phyloP scores from a whole-genome alignment of 2,329 filamentous ascomycete genomes.

The Fusarium austroafricanum region DNA sequence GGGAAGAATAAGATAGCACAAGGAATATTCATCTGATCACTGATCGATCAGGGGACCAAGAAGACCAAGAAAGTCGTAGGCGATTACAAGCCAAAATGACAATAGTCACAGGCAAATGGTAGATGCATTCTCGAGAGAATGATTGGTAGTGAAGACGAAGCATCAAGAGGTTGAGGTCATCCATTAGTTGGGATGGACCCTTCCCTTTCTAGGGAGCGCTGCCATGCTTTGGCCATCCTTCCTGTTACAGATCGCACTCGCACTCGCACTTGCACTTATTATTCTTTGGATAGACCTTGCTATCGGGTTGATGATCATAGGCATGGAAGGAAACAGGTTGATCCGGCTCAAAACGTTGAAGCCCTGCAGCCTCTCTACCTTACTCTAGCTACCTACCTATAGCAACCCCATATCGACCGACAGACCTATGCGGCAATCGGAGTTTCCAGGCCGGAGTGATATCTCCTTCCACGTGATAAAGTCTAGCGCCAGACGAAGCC shows the following conservation, averaged over 20 bases:
- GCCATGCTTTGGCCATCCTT: background rate
- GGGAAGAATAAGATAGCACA: conserved; percentile 29
- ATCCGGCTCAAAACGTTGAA: background rate
- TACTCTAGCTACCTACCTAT: too few relatives aligned
- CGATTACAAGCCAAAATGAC: conserved; percentile 39
- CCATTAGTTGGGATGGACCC: background rate
- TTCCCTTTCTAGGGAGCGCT: background rate
- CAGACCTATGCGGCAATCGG: background rate
- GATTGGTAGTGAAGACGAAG: conserved; percentile 1
- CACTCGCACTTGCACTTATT: conserved; percentile 23
- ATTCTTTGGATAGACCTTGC: background rate
- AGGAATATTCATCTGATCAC: conserved; percentile 38
- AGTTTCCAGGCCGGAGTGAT: background rate
- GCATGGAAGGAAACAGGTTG: conserved; percentile 6
- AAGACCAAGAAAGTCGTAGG: conserved; percentile 38
- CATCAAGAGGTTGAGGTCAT: background rate
- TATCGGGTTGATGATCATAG: background rate
- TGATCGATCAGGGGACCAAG: conserved; percentile 35
- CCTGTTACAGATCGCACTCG: conserved; percentile 1
- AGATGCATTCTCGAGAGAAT: conserved; percentile 32
- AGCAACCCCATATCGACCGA: too few relatives aligned
- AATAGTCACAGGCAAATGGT: conserved; percentile 29
- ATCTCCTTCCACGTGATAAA: background rate
- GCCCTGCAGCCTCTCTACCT: too few relatives aligned
- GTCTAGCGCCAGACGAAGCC: conserved; percentile 12